These are phyloP conservation scores for Pseudogymnoascus sp. DNA, from an alignment of 2,329 filamentous ascomycete genomes.

Conservation along the genomic window DNA sequence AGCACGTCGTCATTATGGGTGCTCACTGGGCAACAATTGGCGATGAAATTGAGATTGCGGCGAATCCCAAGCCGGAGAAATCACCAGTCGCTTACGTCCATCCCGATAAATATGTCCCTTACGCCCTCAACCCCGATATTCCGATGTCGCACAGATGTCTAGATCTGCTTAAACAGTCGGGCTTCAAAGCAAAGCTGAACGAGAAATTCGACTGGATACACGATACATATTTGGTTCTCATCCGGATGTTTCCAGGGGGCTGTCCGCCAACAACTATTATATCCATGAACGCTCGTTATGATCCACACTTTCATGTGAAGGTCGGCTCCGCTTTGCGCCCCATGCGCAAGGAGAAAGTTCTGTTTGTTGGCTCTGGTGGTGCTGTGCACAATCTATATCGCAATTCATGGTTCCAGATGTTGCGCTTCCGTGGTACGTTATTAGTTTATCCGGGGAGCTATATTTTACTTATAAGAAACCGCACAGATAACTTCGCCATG, in stretches of 20 bases:
- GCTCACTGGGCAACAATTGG: slow-evolving; percentile 57
- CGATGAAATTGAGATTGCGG: slow-evolving; percentile 51
- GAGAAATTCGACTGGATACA: slow-evolving; percentile 61
- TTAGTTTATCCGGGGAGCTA: background rate
- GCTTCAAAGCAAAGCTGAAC: slow-evolving; percentile 49
- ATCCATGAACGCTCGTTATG: slow-evolving; percentile 45
- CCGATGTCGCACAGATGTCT: slow-evolving; percentile 42
- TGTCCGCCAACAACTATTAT: slow-evolving; percentile 58
- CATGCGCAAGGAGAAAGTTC: slow-evolving; percentile 46
- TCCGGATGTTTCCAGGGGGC: slow-evolving; percentile 57
- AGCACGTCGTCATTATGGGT: slow-evolving; percentile 59
- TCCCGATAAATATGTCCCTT: slow-evolving; percentile 55
- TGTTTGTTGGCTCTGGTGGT: slow-evolving; percentile 55
- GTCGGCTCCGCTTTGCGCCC: slow-evolving; percentile 50
- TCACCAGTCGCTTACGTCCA: slow-evolving; percentile 59
- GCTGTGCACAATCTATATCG: slow-evolving; percentile 66
- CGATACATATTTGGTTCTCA: slow-evolving; percentile 60
- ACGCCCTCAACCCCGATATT: slow-evolving; percentile 54
- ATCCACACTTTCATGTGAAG: slow-evolving; percentile 47
- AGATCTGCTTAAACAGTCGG: slow-evolving; percentile 40
- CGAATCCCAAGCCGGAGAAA: slow-evolving; percentile 52
- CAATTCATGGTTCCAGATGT: slow-evolving; percentile 59
- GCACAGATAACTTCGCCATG: slow-evolving; percentile 54
- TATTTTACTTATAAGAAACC: background rate
- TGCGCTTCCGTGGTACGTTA: slow-evolving; percentile 30